These are phyloP conservation scores for Aspergillus sergii DNA, from an alignment of 2,329 filamentous ascomycete species.

Conservation along the genomic window DNA sequence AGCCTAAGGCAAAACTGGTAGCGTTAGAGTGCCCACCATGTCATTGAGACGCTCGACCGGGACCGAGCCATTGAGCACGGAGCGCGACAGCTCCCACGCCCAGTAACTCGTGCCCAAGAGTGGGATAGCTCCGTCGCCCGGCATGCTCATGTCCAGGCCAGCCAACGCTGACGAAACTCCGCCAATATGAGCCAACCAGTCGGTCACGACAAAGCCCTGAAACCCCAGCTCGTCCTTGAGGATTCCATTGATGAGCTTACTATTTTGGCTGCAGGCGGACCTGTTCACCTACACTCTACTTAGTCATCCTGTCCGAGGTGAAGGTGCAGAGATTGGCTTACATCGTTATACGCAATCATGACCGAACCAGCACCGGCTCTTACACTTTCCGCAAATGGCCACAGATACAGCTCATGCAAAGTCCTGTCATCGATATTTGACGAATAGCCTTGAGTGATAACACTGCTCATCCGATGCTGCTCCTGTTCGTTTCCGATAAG, in stretches of 20 bases:
- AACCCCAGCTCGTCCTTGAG: slow-evolving; percentile 75
- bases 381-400: slow-evolving; percentile 55
- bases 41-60: slow-evolving; percentile 60
- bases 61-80: slow-evolving; percentile 60
- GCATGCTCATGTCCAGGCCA: slow-evolving; percentile 72
- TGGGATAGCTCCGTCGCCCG: slow-evolving; percentile 59
- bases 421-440: slow-evolving; percentile 56
- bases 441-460: slow-evolving; percentile 43
- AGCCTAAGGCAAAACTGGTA: fast-evolving
- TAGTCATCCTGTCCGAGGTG: neutral
- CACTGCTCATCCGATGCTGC: slow-evolving; percentile 52
- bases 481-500: slow-evolving; percentile 55
- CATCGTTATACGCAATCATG: slow-evolving; percentile 49
- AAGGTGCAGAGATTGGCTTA: slow-evolving; percentile 19
- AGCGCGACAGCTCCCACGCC: slow-evolving; percentile 58
- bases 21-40: slow-evolving; percentile 35
- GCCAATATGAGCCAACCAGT: slow-evolving; percentile 67
- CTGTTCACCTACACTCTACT: slow-evolving; percentile 58
- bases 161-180: slow-evolving; percentile 62
- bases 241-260: slow-evolving; percentile 68
- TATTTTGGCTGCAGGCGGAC: slow-evolving; percentile 68
- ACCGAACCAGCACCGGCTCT: slow-evolving; percentile 51
- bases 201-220: slow-evolving; percentile 70
- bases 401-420: slow-evolving; percentile 49
- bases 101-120: slow-evolving; percentile 57